Conservation (phyloP, 2,329 filamentous ascomycete species). For the Calonectria honghensis region DNA sequence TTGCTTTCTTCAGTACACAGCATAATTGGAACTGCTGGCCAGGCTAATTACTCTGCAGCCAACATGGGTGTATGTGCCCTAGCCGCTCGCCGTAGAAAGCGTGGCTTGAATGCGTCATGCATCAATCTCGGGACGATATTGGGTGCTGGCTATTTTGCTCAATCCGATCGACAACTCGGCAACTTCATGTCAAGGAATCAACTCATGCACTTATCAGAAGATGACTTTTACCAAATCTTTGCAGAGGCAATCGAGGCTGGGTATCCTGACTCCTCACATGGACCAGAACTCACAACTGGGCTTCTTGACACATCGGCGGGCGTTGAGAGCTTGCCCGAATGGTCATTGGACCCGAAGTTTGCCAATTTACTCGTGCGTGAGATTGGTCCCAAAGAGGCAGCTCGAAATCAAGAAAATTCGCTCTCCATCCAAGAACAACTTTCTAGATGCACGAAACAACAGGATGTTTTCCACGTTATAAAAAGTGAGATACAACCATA, state of each 20-base stretch:
- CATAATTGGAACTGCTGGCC: conserved; percentile 60
- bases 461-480: not conserved
- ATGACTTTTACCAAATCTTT: not conserved
- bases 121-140: conserved; percentile 61
- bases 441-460: not conserved
- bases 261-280: not conserved
- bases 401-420: not conserved
- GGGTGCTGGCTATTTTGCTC: conserved; percentile 64
- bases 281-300: not conserved
- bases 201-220: not conserved
- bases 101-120: conserved; percentile 50
- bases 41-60: conserved; percentile 61
- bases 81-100: conserved; percentile 50
- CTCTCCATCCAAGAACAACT: not conserved
- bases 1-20: conserved; percentile 60
- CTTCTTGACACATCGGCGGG: not conserved
- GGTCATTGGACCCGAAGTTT: not conserved
- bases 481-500: not conserved
- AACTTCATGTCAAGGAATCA: not conserved
- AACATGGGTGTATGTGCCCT: conserved; percentile 61
- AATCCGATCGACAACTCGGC: not conserved
- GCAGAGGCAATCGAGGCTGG: not conserved
- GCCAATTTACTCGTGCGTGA: not conserved
- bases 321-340: not conserved
- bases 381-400: not conserved